phyloP scores from a whole-genome alignment of 2,329 filamentous ascomycete species.

The Xylariaceae sp. region DNA sequence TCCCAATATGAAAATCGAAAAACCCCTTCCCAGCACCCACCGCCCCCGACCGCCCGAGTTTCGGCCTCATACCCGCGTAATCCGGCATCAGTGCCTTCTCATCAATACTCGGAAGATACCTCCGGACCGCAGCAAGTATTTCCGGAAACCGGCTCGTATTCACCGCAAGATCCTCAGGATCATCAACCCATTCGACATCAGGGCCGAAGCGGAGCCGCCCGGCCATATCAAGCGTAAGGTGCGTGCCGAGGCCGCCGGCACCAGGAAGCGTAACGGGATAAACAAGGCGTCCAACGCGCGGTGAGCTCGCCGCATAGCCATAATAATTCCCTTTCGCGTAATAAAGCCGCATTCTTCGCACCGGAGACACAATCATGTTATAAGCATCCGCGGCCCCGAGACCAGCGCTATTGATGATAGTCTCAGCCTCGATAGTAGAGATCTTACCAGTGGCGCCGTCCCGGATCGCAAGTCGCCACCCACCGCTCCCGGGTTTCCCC shows the following conservation, averaged over 20 bases:
- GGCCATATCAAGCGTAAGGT: conserved; percentile 82
- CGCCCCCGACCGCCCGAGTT: conserved; percentile 58
- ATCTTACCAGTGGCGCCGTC: conserved; percentile 43
- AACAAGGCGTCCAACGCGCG: conserved; percentile 64
- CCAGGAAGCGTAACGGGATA: conserved; percentile 85
- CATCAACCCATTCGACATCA: conserved; percentile 87
- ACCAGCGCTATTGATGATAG: conserved; percentile 79
- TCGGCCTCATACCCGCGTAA: conserved; percentile 89
- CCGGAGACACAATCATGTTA: conserved; percentile 65
- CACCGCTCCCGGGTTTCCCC: conserved; percentile 41
- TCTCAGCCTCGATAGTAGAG: conserved; percentile 62
- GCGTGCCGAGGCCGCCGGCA: conserved; percentile 79
- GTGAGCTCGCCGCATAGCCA: conserved; percentile 63
- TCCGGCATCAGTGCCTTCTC: conserved; percentile 63
- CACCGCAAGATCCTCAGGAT: conserved; percentile 62
- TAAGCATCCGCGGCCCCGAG: conserved; percentile 61
- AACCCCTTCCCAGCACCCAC: conserved; percentile 64
- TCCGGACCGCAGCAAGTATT: conserved; percentile 68
- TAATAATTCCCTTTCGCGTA: conserved; percentile 97
- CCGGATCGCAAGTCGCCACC: conserved; percentile 62
- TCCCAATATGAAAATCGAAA: conserved; percentile 74
- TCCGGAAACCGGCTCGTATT: conserved; percentile 56
- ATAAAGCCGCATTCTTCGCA: conserved; percentile 55
- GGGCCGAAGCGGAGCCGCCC: conserved; percentile 87
- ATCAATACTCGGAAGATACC: conserved; percentile 73